Conservation (phyloP, 306 rosid genomes). For the Casuarina glauca region DNA sequence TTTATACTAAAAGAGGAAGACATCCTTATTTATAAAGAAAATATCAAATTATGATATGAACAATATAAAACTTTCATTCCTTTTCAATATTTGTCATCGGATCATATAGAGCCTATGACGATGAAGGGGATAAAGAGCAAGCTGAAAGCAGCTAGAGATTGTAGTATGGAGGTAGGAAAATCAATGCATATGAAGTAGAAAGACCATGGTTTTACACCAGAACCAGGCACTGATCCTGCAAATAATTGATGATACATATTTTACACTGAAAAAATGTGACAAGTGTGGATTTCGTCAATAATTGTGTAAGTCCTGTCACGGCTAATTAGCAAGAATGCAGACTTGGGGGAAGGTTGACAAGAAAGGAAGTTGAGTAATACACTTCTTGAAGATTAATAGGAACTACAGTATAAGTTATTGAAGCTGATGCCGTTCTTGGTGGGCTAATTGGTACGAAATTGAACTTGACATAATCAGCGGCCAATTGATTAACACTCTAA, state of each 20-base stretch:
- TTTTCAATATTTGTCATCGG: slow-evolving; percentile 2
- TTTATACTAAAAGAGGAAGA: no score
- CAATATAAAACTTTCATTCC: no score
- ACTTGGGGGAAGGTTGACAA: background rate
- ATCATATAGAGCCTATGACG: background rate
- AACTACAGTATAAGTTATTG: slow-evolving; percentile 14
- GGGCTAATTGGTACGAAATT: background rate
- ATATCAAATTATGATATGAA: no score
- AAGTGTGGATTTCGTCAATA: no score
- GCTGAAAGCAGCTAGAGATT: background rate
- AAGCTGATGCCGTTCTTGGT: slow-evolving; percentile 1
- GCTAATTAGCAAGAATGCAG: background rate
- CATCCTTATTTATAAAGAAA: no score
- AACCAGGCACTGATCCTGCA: background rate
- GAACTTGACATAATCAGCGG: background rate
- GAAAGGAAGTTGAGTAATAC: slow-evolving; percentile 8
- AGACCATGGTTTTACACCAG: background rate
- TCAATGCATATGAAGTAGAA: background rate
- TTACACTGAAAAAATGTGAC: no score
- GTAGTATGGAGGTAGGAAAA: background rate
- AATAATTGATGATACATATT: background rate
- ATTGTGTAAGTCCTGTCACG: background rate
- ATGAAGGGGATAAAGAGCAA: background rate
- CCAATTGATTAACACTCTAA: background rate
- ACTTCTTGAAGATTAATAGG: slow-evolving; percentile 7